These are phyloP conservation scores for Coffea humblotiana DNA, from an alignment of 305 asterid genomes.

Conservation along the genomic window DNA sequence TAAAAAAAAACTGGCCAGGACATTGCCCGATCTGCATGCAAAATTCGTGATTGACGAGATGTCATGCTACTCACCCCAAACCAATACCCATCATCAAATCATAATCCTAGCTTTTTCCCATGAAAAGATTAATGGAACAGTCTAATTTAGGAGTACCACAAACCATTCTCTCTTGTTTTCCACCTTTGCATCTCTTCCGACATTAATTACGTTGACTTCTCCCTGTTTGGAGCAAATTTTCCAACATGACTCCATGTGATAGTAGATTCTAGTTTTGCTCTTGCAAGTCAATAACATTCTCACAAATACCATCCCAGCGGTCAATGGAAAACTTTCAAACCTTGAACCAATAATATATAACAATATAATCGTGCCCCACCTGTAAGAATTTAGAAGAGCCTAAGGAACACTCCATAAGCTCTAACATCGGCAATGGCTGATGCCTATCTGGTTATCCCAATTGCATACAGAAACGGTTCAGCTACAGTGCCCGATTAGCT, in stretches of 20 bases:
- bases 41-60: too few relatives aligned
- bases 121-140: background rate
- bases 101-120: too few relatives aligned
- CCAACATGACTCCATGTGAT: background rate
- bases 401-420: background rate
- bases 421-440: background rate
- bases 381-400: background rate
- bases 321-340: background rate
- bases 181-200: background rate
- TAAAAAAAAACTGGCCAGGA: background rate
- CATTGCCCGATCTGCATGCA: background rate
- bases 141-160: background rate
- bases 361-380: background rate
- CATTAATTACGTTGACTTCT: background rate
- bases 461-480: background rate
- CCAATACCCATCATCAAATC: background rate
- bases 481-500: constrained; percentile 42
- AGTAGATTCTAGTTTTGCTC: background rate
- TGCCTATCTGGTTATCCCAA: background rate
- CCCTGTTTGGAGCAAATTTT: background rate
- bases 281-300: background rate
- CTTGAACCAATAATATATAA: background rate
- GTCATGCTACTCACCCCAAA: too few relatives aligned
- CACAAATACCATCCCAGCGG: background rate
- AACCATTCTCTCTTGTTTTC: too few relatives aligned